phyloP scores from a whole-genome alignment of 2,329 filamentous ascomycete genomes.

The Pseudogymnoascus sp. region DNA sequence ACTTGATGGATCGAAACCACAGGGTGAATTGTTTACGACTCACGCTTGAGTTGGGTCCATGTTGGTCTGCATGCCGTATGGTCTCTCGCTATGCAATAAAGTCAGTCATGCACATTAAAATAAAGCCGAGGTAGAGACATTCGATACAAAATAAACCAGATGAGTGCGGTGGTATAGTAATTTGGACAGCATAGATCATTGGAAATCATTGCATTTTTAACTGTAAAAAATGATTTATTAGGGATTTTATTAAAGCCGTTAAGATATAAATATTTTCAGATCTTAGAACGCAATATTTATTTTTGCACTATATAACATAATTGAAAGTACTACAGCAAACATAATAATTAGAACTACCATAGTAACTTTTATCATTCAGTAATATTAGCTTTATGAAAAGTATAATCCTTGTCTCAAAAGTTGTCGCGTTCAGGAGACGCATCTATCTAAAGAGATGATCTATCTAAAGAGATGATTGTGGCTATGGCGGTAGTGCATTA shows the following conservation, averaged over 20 bases:
- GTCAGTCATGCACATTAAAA: neutral
- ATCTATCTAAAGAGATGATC: neutral
- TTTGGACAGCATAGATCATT: neutral
- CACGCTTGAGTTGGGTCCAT: conserved; percentile 17
- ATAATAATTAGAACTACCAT: neutral
- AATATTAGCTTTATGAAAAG: neutral
- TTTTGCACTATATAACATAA: neutral
- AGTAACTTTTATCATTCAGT: neutral
- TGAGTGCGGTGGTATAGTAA: neutral
- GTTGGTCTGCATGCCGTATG: conserved; percentile 18
- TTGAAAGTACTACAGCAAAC: neutral
- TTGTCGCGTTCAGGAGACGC: neutral
- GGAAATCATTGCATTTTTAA: neutral
- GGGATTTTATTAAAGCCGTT: neutral
- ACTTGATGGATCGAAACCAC: conserved; percentile 17
- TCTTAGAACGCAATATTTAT: neutral
- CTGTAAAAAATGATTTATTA: neutral
- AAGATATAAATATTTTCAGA: neutral
- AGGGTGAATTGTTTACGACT: conserved; percentile 19
- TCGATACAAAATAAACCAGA: neutral
- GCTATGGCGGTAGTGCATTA: neutral
- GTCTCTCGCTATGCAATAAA: conserved; percentile 16
- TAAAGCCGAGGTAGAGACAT: neutral
- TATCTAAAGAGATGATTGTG: no score
- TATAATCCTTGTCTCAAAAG: neutral